phyloP scores from a whole-genome alignment of 305 asterid species.

The Ilex paraguariensis region DNA sequence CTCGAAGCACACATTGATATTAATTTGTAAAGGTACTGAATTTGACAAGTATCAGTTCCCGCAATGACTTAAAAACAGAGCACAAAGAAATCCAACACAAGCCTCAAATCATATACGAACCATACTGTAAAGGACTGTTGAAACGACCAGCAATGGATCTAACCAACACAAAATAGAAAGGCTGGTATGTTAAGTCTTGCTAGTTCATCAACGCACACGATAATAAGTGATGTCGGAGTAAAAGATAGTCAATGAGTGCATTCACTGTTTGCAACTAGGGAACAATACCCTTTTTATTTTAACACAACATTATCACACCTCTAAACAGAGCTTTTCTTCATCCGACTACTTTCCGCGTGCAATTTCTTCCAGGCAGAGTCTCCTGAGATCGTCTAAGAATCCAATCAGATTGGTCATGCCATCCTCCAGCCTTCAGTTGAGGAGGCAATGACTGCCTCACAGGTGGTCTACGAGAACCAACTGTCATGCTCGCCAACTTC shows the following conservation, averaged over 20 bases:
- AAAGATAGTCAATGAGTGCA: background rate
- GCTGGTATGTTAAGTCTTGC: too few species aligned
- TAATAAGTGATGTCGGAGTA: too few species aligned
- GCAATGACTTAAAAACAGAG: too few species aligned
- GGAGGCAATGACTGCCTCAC: conserved; percentile 53
- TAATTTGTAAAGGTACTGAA: too few species aligned
- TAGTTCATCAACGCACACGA: too few species aligned
- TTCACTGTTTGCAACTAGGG: conserved; percentile 11
- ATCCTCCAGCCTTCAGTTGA: conserved; percentile 96
- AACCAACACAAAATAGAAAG: too few species aligned
- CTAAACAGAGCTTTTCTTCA: conserved; percentile 14
- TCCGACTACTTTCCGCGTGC: conserved; percentile 50
- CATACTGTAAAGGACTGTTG: too few species aligned
- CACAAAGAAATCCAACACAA: too few species aligned
- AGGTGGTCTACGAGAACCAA: conserved; percentile 41
- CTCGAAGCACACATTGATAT: too few species aligned
- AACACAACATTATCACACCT: background rate
- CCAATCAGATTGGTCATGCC: conserved; percentile 59
- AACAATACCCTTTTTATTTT: background rate
- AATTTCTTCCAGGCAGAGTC: conserved; percentile 35
- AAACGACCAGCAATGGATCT: too few species aligned
- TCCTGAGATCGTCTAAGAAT: conserved; percentile 53
- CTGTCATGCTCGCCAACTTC: conserved; percentile 50
- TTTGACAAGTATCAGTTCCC: too few species aligned
- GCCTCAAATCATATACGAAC: too few species aligned